Conservation (phyloP, 192 early-diverging fungal genomes). For the Coemansia sp. region DNA sequence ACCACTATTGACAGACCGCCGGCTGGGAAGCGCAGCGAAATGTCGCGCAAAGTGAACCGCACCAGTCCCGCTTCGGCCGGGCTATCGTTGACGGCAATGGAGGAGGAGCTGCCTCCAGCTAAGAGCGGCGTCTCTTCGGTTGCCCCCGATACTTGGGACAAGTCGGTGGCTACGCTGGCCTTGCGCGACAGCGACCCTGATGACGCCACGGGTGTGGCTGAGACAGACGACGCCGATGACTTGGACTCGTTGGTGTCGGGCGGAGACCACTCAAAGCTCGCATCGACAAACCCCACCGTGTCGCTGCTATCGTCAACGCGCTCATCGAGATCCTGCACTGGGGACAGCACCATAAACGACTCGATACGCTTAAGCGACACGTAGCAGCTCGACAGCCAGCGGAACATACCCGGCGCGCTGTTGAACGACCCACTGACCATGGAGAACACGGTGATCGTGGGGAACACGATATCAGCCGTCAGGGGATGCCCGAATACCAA, state of each 20-base stretch:
- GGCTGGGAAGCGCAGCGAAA: conserved; percentile 66
- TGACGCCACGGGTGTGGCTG: not conserved
- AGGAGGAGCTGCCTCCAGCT: not conserved
- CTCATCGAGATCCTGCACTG: conserved; percentile 58
- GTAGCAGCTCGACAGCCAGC: conserved; percentile 58
- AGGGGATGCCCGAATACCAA: conserved; percentile 57
- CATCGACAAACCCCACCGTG: conserved; percentile 34
- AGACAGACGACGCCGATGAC: not conserved
- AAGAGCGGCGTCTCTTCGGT: conserved; percentile 4
- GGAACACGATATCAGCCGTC: conserved; percentile 68
- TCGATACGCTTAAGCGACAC: conserved; percentile 72
- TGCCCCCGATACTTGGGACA: not conserved
- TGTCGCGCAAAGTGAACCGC: conserved; percentile 60
- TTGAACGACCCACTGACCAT: conserved; percentile 67
- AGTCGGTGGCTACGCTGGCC: not conserved
- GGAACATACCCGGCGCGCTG: conserved; percentile 59
- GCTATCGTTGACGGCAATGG: not conserved
- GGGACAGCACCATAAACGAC: conserved; percentile 70
- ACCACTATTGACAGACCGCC: conserved; percentile 72
- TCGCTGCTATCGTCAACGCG: conserved; percentile 16
- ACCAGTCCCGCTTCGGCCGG: not conserved
- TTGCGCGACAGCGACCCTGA: conserved; percentile 1
- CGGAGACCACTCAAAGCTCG: conserved; percentile 44
- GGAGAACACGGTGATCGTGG: conserved; percentile 70
- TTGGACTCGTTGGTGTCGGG: not conserved